Evolutionary conservation across 352 stramenopile species (phyloP), one percentile per base, ranked within the genome.

Genomic region (Pythium coloratum): DNA sequence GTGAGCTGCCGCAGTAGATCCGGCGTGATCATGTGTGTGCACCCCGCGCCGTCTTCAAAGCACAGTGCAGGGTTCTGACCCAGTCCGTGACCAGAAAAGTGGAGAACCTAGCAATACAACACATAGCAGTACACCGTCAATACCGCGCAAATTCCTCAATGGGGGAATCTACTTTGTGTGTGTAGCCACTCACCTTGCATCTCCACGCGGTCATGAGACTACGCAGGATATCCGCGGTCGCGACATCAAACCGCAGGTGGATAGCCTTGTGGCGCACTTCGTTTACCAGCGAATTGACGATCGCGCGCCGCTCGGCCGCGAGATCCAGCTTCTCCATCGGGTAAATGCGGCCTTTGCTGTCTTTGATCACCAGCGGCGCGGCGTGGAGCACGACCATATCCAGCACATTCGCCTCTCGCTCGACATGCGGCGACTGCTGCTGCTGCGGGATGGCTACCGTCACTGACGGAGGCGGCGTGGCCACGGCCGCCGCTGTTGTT

Each of bases 261-360:
- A 94, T 92, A 42, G 79, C 77, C 64, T 91, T 91, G 69, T 91
- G 78, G 38, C 76, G 79, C 33, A 91, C 74, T 64, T 92, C 81
- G 28, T 82, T 86, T 5, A 90, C 77, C 28, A 93, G 70, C 55
- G 81, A 86, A 42, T 83, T 86, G 50, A 77, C 79, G 72, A 94
- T 90, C 57, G 84, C 81, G 28, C 82, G 73, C 2, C 86, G 84
- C 62, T 94, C 84, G 2, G 84, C 79, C 33, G 90, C 84, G 26
- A 94, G 68, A 56, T 94, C 84, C 28, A 94, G 81, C 58, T 94
- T 92, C 71, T 94, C 86, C 86, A 94, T 94, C 30, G 82, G 77
- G 67, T 82, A 90, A 50, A 92, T 86, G n/a, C 80, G 84, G 5
- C 78, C 74, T 47, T 81, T 78, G 42, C 73, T 81, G 73, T 94